Evolutionary conservation across 176 grass and related monocot species (phyloP).

Genomic region (Echinochloa phyllopogon): DNA sequence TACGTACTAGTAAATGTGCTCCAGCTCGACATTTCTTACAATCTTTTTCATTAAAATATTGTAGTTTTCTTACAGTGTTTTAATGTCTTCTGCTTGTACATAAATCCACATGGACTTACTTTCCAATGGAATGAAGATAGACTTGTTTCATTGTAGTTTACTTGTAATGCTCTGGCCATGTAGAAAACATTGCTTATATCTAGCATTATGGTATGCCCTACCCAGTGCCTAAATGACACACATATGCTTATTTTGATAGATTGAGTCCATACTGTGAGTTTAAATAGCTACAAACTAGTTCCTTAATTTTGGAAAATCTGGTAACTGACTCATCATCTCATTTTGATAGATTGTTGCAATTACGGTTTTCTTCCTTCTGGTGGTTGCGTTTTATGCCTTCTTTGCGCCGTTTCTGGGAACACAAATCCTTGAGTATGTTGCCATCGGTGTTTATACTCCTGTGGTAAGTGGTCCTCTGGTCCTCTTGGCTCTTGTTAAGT

Average conservation of each 20-base stretch:
- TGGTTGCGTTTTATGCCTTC: conserved; percentile 97
- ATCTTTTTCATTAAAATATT: neutral
- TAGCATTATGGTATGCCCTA: neutral
- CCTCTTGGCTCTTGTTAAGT: neutral
- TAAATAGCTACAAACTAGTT: conserved; percentile 10
- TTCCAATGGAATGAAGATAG: neutral
- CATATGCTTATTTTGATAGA: neutral
- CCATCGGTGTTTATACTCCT: conserved; percentile 81
- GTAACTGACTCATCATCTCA: conserved; percentile 20
- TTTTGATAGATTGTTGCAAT: conserved; percentile 86
- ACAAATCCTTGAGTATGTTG: conserved; percentile 69
- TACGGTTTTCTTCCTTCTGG: conserved; percentile 92
- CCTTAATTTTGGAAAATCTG: conserved; percentile 12
- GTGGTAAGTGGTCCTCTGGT: conserved; percentile 62
- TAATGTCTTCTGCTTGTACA: neutral
- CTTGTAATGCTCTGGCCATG: neutral
- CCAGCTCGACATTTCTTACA: neutral
- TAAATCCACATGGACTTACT: neutral
- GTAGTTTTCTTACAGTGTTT: neutral
- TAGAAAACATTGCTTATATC: neutral
- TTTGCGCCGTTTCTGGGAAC: conserved; percentile 94
- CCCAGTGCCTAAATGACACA: neutral
- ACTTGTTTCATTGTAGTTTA: neutral
- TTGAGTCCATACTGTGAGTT: neutral
- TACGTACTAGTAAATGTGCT: neutral